Evolutionary conservation across 768 basidiomycete genomes (phyloP).

Genomic region (Tylopilus felleus): DNA sequence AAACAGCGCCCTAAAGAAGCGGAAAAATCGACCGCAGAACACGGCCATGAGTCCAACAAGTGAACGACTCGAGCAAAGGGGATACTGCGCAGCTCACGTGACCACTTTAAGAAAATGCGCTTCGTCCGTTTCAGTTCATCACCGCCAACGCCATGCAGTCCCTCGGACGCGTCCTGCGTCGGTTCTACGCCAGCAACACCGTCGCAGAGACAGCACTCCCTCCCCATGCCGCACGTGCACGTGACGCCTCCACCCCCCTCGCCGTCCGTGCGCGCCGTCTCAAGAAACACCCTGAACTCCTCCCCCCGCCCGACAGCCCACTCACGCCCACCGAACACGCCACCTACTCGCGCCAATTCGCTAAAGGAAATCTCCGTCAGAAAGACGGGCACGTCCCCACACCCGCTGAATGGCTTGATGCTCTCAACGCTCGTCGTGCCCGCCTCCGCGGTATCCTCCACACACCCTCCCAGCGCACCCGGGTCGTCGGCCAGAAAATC

Average conservation of each 20-base stretch:
- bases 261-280: slow-evolving; percentile 69
- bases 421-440: slow-evolving; percentile 53
- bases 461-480: slow-evolving; percentile 34
- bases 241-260: slow-evolving; percentile 68
- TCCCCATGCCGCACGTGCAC: slow-evolving; percentile 42
- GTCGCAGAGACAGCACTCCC: no score
- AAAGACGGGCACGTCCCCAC: slow-evolving; percentile 38
- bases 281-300: slow-evolving; percentile 42
- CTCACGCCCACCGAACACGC: slow-evolving; percentile 65
- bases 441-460: slow-evolving; percentile 68
- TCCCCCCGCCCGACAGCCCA: slow-evolving; percentile 41
- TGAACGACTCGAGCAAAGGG: no score
- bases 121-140: no score
- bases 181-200: slow-evolving; percentile 36
- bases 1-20: slow-evolving; percentile 52
- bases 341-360: slow-evolving; percentile 56
- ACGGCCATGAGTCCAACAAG: not conserved
- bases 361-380: slow-evolving; percentile 46
- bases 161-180: slow-evolving; percentile 32
- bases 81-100: no score
- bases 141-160: slow-evolving; percentile 26
- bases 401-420: slow-evolving; percentile 56
- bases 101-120: no score
- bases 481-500: slow-evolving; percentile 74
- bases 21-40: slow-evolving; percentile 42